Percentiles rank a stretch among this genome's conserved stretches.
Evolutionary conservation across 1,284 basidiomycete species (phyloP).

Genomic region (Heterobasidion occidentale): DNA sequence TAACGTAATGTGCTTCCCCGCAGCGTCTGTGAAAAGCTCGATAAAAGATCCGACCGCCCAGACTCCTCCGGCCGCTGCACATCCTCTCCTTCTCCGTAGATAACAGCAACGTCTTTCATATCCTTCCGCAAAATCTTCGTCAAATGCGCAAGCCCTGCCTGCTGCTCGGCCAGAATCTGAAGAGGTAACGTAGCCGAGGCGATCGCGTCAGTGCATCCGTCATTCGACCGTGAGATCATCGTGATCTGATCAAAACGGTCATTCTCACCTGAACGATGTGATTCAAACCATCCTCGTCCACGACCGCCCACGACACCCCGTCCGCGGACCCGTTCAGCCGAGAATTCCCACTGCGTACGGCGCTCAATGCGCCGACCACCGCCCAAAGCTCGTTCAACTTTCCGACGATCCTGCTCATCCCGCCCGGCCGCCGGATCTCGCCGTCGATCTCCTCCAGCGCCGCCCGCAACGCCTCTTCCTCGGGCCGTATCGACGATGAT

Average conservation of each 20-base stretch:
- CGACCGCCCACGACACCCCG: conserved; percentile 71
- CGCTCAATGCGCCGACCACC: conserved; percentile 70
- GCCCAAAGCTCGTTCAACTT: conserved; percentile 85
- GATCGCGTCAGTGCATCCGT: conserved; percentile 1
- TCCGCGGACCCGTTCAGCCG: conserved; percentile 29
- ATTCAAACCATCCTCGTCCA: conserved; percentile 75
- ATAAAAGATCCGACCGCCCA: conserved; percentile 12
- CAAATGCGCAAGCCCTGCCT: conserved; percentile 73
- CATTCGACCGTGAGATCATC: background rate
- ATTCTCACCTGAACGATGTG: conserved; percentile 62
- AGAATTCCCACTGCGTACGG: conserved; percentile 43
- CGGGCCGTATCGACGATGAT: conserved; percentile 71
- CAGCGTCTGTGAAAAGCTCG: conserved; percentile 22
- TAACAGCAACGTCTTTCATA: conserved; percentile 64
- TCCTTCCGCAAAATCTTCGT: conserved; percentile 66
- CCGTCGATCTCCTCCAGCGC: conserved; percentile 72
- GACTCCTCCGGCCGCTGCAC: conserved; percentile 21
- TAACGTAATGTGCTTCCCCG: conserved; percentile 28
- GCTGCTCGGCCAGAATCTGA: conserved; percentile 74
- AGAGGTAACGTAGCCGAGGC: background rate
- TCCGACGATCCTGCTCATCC: conserved; percentile 59
- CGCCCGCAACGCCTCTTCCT: conserved; percentile 69
- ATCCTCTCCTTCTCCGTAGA: conserved; percentile 45
- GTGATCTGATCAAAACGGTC: background rate
- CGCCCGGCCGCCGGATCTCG: conserved; percentile 52